These are phyloP conservation scores for Heimioporus sp. DNA, from an alignment of 768 basidiomycete genomes.

Conservation along the genomic window DNA sequence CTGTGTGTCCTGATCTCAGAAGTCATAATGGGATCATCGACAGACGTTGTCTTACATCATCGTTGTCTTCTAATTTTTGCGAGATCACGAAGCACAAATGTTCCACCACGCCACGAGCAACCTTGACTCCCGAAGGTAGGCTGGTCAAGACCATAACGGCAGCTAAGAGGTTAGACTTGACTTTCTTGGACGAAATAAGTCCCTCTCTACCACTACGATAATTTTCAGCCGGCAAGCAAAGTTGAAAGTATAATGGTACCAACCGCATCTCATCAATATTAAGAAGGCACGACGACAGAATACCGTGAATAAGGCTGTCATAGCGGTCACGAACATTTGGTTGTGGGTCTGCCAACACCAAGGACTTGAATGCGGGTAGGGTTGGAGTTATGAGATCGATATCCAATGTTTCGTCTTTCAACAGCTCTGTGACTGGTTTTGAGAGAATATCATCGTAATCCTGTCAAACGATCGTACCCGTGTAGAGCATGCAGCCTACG, in stretches of 20 bases:
- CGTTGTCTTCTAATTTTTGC: constrained; percentile 68
- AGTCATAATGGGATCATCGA: neutral
- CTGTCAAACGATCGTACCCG: constrained; percentile 42
- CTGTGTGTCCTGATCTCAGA: constrained; percentile 44
- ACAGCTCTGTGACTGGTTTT: constrained; percentile 50
- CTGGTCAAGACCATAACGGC: constrained; percentile 83
- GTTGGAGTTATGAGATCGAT: constrained; percentile 80
- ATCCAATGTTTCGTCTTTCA: constrained; percentile 83
- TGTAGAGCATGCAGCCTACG: constrained; percentile 76
- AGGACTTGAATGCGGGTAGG: constrained; percentile 71
- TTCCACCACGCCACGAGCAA: constrained; percentile 76
- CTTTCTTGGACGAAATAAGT: constrained; percentile 70
- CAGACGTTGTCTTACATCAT: constrained; percentile 51
- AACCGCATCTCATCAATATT: constrained; percentile 94
- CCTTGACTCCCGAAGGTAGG: constrained; percentile 59
- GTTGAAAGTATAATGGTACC: constrained; percentile 22
- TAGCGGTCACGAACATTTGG: constrained; percentile 50
- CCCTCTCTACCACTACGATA: constrained; percentile 73
- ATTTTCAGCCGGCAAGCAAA: constrained; percentile 2
- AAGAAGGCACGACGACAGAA: constrained; percentile 81
- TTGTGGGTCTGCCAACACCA: constrained; percentile 54
- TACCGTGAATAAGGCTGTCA: constrained; percentile 64
- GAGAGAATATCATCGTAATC: neutral
- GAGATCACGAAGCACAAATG: constrained; percentile 82
- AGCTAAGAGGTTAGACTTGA: constrained; percentile 88